Base-by-base conservation (phyloP, 2,329 filamentous ascomycete genomes). In the Plectosphaerella plurivora region DNA sequence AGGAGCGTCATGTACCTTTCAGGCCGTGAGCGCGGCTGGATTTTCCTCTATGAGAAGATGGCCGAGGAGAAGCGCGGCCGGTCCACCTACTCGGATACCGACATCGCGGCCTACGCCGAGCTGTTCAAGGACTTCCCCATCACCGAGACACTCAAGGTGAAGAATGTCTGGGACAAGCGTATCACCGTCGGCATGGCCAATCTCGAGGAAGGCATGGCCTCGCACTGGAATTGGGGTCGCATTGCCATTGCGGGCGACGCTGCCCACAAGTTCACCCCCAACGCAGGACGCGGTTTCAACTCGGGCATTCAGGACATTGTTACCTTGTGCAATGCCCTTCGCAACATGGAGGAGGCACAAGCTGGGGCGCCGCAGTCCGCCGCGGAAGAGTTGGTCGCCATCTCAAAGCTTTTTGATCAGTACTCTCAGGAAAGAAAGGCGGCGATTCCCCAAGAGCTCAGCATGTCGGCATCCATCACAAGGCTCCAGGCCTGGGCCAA, bases 371-470 rank as follows among this genome's bases (percentile, higher is more conserved):
- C 37, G 16, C 10, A 39, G 37, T 37, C 35, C 35, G 35, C 35
- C 22, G 22, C 22, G 22, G 22, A 22, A 22, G 22, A 22, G 5
- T 22, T 5, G 22, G 22, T 5, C 5, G 22, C 22, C 22, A 22
- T 22, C 22, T 22, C 22, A 3, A 22, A 22, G 22, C 22, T 22
- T 22, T 22, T 22, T 22, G 22, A 22, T 22, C 22, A 22, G 22
- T 22, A 22, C 22, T 22, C 22, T 3, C 11, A 66, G 94, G 99
- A 72, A 89, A 44, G 15, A 20, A 8, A 5, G 41, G n/a, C 41
- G n/a, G 41, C 16, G 15, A 22, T 22, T 22, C 22, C 22, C 22
- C 22, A 22, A 22, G 22, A 22, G 22, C 22, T 22, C 22, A 22
- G 22, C 22, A 22, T 22, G 22, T 22, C 22, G 22, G 22, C 22